Evolutionary conservation across 2,329 filamentous ascomycete genomes (phyloP).

Genomic region (Neodidymelliopsis sp.): DNA sequence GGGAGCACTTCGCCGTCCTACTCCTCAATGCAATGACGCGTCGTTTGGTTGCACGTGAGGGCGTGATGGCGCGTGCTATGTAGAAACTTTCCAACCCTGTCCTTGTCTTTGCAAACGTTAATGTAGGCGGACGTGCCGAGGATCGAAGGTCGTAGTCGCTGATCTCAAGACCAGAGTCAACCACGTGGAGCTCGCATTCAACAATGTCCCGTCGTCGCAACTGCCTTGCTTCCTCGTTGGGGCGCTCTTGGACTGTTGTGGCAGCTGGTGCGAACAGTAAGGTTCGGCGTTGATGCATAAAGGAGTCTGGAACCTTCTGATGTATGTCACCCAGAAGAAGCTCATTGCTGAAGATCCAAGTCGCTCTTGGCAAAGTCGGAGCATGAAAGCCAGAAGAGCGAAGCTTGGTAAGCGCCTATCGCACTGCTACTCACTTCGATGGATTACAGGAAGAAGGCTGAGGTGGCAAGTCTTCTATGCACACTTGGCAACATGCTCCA

Average conservation of each 20-base stretch:
- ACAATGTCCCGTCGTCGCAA: not conserved
- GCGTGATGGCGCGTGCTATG: slow-evolving; percentile 12
- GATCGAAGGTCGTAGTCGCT: not conserved
- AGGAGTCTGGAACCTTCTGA: no score
- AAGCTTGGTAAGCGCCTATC: no score
- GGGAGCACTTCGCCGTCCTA: not conserved
- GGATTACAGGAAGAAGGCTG: no score
- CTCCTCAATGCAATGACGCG: not conserved
- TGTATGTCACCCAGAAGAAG: no score
- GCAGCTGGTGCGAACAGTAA: slow-evolving; percentile 1
- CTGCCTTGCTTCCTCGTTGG: not conserved
- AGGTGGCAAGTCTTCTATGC: no score
- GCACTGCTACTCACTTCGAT: no score
- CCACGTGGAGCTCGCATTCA: not conserved
- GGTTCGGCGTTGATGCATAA: not conserved
- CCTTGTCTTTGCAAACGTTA: slow-evolving; percentile 3
- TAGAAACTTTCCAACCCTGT: not conserved
- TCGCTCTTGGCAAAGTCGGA: no score
- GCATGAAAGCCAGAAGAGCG: no score
- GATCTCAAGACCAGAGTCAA: not conserved
- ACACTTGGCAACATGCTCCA: no score
- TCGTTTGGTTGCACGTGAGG: slow-evolving; percentile 4
- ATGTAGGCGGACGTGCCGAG: not conserved
- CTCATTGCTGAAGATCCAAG: no score
- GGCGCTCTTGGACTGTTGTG: not conserved